These are phyloP conservation scores for Colletotrichum sp. DNA, from an alignment of 2,329 filamentous ascomycete genomes.

Conservation along the genomic window DNA sequence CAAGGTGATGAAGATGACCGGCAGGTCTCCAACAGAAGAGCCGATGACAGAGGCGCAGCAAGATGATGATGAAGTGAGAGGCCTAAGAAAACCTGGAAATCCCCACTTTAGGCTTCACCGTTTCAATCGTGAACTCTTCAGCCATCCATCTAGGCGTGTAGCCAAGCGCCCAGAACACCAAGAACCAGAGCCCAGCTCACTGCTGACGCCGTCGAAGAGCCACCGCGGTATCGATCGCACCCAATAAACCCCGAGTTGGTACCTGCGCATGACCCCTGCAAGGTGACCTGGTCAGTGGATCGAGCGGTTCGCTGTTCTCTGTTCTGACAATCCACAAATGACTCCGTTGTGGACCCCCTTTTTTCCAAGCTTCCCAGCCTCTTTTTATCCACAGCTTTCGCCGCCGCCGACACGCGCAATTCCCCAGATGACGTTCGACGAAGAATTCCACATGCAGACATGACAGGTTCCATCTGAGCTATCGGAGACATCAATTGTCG, in stretches of 20 bases:
- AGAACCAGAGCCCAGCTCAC: neutral
- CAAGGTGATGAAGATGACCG: neutral
- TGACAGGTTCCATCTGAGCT: neutral
- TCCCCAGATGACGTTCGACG: neutral
- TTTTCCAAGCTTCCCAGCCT: neutral
- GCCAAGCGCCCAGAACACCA: neutral
- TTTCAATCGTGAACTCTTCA: neutral
- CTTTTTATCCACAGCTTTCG: neutral
- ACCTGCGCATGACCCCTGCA: neutral
- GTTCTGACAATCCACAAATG: neutral
- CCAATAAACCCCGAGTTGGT: neutral
- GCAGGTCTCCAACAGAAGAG: neutral
- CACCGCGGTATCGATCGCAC: neutral
- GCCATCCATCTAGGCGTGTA: neutral
- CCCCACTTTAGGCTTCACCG: neutral
- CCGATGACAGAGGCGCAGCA: neutral
- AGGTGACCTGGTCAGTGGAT: neutral
- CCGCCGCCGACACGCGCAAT: neutral
- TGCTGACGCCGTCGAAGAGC: neutral
- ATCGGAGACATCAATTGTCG: neutral
- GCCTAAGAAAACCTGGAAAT: neutral
- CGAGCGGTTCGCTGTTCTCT: neutral
- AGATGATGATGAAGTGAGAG: neutral
- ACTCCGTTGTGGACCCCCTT: neutral
- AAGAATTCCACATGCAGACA: neutral